Conservation (phyloP, 805 yeast species). For the Nakazawaea pomicola region DNA sequence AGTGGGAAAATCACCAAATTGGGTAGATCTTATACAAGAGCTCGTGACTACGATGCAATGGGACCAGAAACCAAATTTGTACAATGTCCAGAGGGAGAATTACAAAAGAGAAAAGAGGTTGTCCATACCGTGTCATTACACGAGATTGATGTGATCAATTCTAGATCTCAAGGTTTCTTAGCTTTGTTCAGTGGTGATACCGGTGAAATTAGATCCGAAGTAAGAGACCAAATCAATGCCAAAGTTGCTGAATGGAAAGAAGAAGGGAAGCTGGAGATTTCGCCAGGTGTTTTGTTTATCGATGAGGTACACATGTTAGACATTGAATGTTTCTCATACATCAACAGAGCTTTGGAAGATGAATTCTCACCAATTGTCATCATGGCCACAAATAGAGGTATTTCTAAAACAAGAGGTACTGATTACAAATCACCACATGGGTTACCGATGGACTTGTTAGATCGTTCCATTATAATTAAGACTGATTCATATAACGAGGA, state of each 20-base stretch:
- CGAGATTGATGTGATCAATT: constrained; percentile 96
- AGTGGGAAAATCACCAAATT: constrained; percentile 90
- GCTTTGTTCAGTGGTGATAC: constrained; percentile 95
- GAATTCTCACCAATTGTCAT: constrained; percentile 95
- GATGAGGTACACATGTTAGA: constrained; percentile 99
- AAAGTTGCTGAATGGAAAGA: constrained; percentile 98
- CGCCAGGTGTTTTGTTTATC: constrained; percentile 95
- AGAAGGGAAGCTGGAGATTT: constrained; percentile 97
- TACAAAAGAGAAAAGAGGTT: constrained; percentile 91
- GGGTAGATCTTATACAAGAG: constrained; percentile 94
- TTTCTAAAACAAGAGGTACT: constrained; percentile 91
- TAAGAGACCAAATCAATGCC: constrained; percentile 92
- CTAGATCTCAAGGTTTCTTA: constrained; percentile 95
- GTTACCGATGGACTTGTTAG: constrained; percentile 90
- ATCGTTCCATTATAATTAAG: constrained; percentile 88
- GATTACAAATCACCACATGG: constrained; percentile 95
- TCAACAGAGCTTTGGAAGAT: constrained; percentile 94
- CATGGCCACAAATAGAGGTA: constrained; percentile 97
- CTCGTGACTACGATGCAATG: constrained; percentile 98
- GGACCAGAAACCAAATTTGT: constrained; percentile 97
- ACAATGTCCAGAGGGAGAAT: constrained; percentile 98
- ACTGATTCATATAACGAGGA: constrained; percentile 73
- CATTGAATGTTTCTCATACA: constrained; percentile 91
- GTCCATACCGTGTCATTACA: constrained; percentile 97
- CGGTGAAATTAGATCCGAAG: constrained; percentile 94